Conservation (phyloP, 805 yeast species). For the Ogataea thermomethanolica region DNA sequence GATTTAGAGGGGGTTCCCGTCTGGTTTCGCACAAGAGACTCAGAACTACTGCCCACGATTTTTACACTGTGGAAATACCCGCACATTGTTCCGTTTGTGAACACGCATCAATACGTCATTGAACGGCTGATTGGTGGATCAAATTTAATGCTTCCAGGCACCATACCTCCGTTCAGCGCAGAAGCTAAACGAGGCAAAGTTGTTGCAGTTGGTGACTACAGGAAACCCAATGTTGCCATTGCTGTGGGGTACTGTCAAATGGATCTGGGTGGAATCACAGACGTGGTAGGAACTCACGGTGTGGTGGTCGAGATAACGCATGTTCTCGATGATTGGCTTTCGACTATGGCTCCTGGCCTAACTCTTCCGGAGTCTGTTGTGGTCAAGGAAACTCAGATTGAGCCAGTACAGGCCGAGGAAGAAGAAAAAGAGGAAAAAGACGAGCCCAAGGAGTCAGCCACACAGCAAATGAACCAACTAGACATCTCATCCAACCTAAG, state of each 20-base stretch:
- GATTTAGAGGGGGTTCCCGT: slow-evolving; percentile 63
- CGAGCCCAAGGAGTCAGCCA: slow-evolving; percentile 8
- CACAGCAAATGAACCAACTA: background rate
- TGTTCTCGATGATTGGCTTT: slow-evolving; percentile 61
- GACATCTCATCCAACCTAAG: slow-evolving; percentile 31
- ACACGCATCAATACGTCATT: slow-evolving; percentile 73
- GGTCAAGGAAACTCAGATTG: background rate
- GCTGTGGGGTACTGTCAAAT: slow-evolving; percentile 67
- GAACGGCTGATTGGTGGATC: slow-evolving; percentile 76
- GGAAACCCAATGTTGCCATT: slow-evolving; percentile 56
- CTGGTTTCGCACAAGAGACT: slow-evolving; percentile 65
- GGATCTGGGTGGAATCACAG: slow-evolving; percentile 42
- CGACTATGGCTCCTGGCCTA: slow-evolving; percentile 44
- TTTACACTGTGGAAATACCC: slow-evolving; percentile 72
- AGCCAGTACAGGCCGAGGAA: slow-evolving; percentile 16
- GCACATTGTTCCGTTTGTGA: slow-evolving; percentile 58
- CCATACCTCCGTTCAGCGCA: slow-evolving; percentile 54
- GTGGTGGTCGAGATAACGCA: slow-evolving; percentile 77
- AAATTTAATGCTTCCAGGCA: slow-evolving; percentile 73
- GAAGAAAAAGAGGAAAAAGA: slow-evolving; percentile 14
- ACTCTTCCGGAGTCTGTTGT: slow-evolving; percentile 36
- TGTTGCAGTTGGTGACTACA: slow-evolving; percentile 67
- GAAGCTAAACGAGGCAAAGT: slow-evolving; percentile 48
- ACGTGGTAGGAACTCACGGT: slow-evolving; percentile 65
- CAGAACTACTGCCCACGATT: slow-evolving; percentile 61